Evolutionary conservation across 768 basidiomycete genomes (phyloP), one percentile per base, ranked within the genome.

Genomic region (Trametes punicea): DNA sequence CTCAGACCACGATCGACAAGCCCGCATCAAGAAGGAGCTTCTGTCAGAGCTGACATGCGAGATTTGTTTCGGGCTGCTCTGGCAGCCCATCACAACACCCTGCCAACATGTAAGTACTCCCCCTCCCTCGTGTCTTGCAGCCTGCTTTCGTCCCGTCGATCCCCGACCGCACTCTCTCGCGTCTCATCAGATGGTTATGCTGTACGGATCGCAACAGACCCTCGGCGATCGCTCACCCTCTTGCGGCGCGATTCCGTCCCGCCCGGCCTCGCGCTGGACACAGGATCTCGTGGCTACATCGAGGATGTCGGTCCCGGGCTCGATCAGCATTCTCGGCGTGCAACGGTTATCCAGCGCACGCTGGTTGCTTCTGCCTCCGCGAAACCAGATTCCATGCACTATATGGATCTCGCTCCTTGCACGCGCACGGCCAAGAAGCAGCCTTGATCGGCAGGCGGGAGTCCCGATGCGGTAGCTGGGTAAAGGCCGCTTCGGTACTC

Each of bases 51-150:
- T 96, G 51, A 86, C 83, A 18, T 98, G 96, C 70, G 90, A 94
- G 70, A 94, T 98, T 30, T 98, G 96, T 72, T 89, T 89, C 67
- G 79, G 80, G 66, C 73, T 97, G 34, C 76, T 94, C 61, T 84
- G 85, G 72, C 84, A 91, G 60, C 94, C 96, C 5, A 78, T 94
- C 47, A 98, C 96, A 15, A 90, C 95, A 3, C 90, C 92, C 11
- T 98, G 96, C 71, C 95, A 98, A 70, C 96, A 98, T 73, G 92
- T 90, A 67, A 66, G 86, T 78, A 44, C 42, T 42, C 48, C 33
- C 16, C 53, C 51, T 31, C 46, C 55, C 34, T 44, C 42, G 45
- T 8, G n/a, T 33, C 11, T 52, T 42, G 23, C 40, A n/a, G 26
- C 10, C 11, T 1, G 7, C 31, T 25, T 20, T 38, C 29, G 31